These are phyloP conservation scores for Acanthamoeba castellanii DNA, from an alignment of 208 protist genomes.

Conservation along the genomic window DNA sequence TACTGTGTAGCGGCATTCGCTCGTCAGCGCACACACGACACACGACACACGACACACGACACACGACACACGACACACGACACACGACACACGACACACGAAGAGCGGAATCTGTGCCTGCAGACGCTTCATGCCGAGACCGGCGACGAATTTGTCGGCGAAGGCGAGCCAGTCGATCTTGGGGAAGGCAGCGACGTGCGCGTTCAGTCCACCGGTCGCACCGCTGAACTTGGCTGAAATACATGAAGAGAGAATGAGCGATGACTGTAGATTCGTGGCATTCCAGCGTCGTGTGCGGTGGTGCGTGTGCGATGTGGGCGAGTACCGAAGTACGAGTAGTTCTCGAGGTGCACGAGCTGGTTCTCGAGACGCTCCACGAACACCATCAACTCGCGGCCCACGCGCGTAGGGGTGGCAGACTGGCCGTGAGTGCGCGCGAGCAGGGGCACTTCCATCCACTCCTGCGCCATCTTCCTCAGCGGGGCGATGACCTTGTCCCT, in stretches of 20 bases:
- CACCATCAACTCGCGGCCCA: slow-evolving; percentile 92
- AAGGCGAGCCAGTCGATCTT: slow-evolving; percentile 92
- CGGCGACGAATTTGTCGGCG: slow-evolving; percentile 90
- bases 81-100: too few species aligned
- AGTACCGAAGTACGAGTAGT: slow-evolving; percentile 33
- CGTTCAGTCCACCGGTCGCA: slow-evolving; percentile 96
- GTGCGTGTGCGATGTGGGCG: neutral
- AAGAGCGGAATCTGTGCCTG: neutral
- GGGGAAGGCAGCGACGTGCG: slow-evolving; percentile 94
- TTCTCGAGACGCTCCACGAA: slow-evolving; percentile 93
- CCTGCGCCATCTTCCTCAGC: slow-evolving; percentile 86
- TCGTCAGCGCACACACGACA: neutral
- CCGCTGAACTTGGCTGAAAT: slow-evolving; percentile 94
- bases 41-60: neutral
- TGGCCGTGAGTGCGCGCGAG: slow-evolving; percentile 96
- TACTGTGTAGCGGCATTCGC: slow-evolving; percentile 79
- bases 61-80: too few species aligned
- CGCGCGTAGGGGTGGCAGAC: slow-evolving; percentile 94
- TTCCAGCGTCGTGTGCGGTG: neutral
- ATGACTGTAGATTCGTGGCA: neutral
- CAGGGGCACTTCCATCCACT: slow-evolving; percentile 93
- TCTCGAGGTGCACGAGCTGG: slow-evolving; percentile 82
- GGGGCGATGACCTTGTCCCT: slow-evolving; percentile 82
- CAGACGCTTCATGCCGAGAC: slow-evolving; percentile 64
- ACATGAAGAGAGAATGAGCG: neutral